Conservation (phyloP, 768 basidiomycete species). For the Boletus rubescentipes region DNA sequence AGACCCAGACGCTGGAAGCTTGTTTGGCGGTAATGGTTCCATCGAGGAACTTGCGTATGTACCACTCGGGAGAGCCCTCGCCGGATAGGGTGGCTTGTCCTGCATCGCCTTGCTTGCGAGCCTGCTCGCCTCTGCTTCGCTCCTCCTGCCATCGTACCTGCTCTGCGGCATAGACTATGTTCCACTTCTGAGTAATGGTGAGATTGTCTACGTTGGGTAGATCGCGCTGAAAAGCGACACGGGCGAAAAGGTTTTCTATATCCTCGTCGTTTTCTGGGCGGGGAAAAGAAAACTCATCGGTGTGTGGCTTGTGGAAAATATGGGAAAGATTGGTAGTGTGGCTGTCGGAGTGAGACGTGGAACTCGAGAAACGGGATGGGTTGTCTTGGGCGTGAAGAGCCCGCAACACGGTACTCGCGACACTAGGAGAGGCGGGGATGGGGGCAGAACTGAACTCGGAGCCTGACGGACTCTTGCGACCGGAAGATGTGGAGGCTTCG, state of each 20-base stretch:
- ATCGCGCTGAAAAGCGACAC: conserved; percentile 69
- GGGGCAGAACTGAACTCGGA: conserved; percentile 53
- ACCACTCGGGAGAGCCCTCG: conserved; percentile 87
- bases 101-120: conserved; percentile 56
- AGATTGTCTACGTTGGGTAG: conserved; percentile 59
- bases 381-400: conserved; percentile 57
- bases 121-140: conserved; percentile 60
- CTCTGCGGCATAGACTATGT: conserved; percentile 80
- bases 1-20: conserved; percentile 73
- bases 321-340: conserved; percentile 45
- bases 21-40: conserved; percentile 81
- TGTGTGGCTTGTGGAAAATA: conserved; percentile 52
- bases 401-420: conserved; percentile 41
- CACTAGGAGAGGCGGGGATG: conserved; percentile 31
- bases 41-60: conserved; percentile 87
- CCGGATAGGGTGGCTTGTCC: conserved; percentile 53
- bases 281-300: conserved; percentile 68
- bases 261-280: conserved; percentile 75
- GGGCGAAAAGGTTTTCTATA: conserved; percentile 78
- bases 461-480: conserved; percentile 47
- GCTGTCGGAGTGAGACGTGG: conserved; percentile 44
- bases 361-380: conserved; percentile 53
- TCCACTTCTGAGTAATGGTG: conserved; percentile 87
- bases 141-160: conserved; percentile 77
- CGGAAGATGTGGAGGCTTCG: conserved; percentile 55